Evolutionary conservation across 1,284 basidiomycete genomes (phyloP).

Genomic region (Ganoderma resinaceum): DNA sequence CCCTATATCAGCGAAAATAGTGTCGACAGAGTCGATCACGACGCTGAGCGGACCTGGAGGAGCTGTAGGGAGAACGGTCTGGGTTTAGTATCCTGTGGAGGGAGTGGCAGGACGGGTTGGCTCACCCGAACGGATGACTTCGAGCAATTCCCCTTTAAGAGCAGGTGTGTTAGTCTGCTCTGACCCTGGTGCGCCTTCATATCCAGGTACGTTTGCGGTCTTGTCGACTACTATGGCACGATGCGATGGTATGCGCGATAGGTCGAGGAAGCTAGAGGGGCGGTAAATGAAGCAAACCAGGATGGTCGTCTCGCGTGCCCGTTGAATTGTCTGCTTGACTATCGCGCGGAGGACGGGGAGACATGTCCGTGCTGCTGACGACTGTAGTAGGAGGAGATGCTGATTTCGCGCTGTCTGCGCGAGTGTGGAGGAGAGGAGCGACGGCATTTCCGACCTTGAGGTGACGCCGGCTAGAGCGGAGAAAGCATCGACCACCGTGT

Average conservation of each 20-base stretch:
- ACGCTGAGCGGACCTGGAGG: slow-evolving; percentile 56
- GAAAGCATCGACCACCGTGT: no score
- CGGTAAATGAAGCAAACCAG: slow-evolving; percentile 69
- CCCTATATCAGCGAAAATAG: slow-evolving; percentile 60
- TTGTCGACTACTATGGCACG: slow-evolving; percentile 57
- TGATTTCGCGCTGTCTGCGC: slow-evolving; percentile 49
- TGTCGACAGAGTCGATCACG: slow-evolving; percentile 73
- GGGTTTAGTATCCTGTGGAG: not conserved
- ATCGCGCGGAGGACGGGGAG: slow-evolving; percentile 56
- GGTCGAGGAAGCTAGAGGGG: slow-evolving; percentile 50
- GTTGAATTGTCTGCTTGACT: slow-evolving; percentile 12
- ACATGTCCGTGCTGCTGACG: slow-evolving; percentile 67
- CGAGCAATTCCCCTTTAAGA: slow-evolving; percentile 45
- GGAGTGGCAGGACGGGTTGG: not conserved
- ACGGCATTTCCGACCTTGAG: slow-evolving; percentile 38
- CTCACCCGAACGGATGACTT: slow-evolving; percentile 54
- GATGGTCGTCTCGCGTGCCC: slow-evolving; percentile 41
- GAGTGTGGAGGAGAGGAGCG: slow-evolving; percentile 45
- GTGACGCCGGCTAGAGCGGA: not conserved
- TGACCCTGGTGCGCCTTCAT: slow-evolving; percentile 41
- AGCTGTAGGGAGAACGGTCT: slow-evolving; percentile 35
- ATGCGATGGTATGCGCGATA: slow-evolving; percentile 31
- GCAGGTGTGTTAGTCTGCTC: slow-evolving; percentile 37
- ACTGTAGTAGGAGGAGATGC: slow-evolving; percentile 67
- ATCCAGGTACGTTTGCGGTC: slow-evolving; percentile 62